Evolutionary conservation across 495 filamentous ascomycete genomes (phyloP), one percentile per base, ranked within the genome.

Genomic region (Aspergillus avenaceus): DNA sequence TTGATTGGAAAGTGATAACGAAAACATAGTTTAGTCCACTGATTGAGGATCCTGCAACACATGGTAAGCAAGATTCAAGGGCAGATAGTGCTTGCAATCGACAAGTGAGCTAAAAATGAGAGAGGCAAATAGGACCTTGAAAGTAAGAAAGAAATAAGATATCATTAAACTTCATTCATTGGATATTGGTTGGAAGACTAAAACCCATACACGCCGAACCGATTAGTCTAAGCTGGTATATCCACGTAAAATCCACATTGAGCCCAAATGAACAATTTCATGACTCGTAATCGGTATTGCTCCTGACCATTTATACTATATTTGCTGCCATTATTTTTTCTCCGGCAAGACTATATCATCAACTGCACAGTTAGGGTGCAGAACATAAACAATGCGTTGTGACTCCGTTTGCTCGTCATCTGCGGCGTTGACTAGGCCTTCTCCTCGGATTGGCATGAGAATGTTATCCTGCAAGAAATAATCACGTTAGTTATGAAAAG

Each of bases 341-440:
- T 18, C 32, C 23, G 23, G 41, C 22, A 38, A 31, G 19, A 45
- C 31, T 1, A 53, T 28, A 58, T 87, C 84, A 60, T 96, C 90
- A 19, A 91, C 77, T 1, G 88, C 87, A 59, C 89, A 93, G 65
- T 97, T 97, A 16, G 93, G 93, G 77, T 98, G 93, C 61, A 98
- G 54, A 12, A 97, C 88, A 68, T 97, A 98, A 24, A 95, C 80
- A 5, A 84, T 74, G 67, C 77, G 81, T 31, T 73, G 70, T 31
- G 62, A 59, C 8, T 73, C 77, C 3, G 61, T 74, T 28, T 78
- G 72, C 14, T 72, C 61, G 2, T 72, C 73, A 32, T 77, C 73
- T 12, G 65, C 71, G 8, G 76, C 73, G 22, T 82, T 81, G 23
- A 86, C 73, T 13, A 95, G 73, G 9, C 90, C 88, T 58, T 95